Base-by-base conservation (phyloP, 2,329 filamentous ascomycete genomes). In the Chaetomiaceae sp. region DNA sequence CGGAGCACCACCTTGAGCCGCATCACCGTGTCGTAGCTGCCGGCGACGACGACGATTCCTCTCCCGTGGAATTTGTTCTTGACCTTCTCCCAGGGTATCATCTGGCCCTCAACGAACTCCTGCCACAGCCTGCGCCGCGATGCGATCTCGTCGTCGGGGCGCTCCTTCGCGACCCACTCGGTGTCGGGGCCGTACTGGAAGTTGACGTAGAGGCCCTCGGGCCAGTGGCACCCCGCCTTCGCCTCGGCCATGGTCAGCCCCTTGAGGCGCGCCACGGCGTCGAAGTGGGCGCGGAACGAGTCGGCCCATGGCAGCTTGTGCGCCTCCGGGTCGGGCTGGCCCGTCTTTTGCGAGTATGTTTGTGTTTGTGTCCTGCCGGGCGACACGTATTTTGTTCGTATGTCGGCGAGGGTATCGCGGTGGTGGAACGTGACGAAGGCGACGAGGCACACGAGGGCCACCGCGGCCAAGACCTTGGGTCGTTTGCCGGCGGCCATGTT, bases 251-350 rank as follows among this genome's bases (percentile, higher is more conserved):
- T 40, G 49, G 34, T 46, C 17, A 52, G 14, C 34, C 27, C 22
- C n/a, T 29, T 29, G 23, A 39, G 34, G 34, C 25, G 17, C 14
- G 29, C 20, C 33, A 46, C 34, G 11, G 42, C 42, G 6, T 15
- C 25, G 36, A 52, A 34, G 36, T 52, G 49, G 33, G 34, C 42
- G 17, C 19, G 25, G 27, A 52, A 52, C 12, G 49, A 31, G 25
- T 52, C 49, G 34, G 49, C 33, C 19, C 3, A 19, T 5, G 49
- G 49, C 14, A 52, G 42, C 36, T 19, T 46, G 34, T 52, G 49
- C 1, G 49, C 42, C 8, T 51, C 23, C 8, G 48, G 40, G 11
- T 51, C n/a, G n/a, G 31, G 48, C 9, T 40, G 15, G n/a, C 12
- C 15, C 4, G 48, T 17, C 14, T 19, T 43, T n/a, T 19, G 20